Evolutionary conservation across 169 alveolate species (phyloP).

Genomic region (Cyclospora cayetanensis): DNA sequence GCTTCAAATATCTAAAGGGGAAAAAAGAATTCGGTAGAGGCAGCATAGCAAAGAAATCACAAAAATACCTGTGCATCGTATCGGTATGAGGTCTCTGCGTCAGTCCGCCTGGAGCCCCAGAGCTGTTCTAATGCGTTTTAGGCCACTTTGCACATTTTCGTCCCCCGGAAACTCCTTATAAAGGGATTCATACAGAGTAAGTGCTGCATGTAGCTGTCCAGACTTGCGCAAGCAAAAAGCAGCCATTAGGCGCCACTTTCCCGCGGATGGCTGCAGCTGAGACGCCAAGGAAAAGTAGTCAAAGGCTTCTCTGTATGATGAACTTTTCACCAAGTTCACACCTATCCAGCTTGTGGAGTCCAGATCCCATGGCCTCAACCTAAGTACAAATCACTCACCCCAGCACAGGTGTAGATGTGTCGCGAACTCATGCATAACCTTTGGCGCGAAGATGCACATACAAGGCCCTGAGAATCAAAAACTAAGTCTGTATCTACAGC

Average conservation of each 20-base stretch:
- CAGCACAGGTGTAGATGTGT: no score
- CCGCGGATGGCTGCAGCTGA: slow-evolving; percentile 87
- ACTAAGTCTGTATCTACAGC: no score
- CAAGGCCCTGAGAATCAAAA: no score
- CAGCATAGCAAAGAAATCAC: no score
- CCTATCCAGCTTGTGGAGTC: slow-evolving; percentile 92
- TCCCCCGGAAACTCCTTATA: slow-evolving; percentile 58
- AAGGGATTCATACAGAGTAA: slow-evolving; percentile 23
- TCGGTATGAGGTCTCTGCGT: no score
- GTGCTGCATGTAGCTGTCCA: slow-evolving; percentile 83
- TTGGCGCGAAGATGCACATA: no score
- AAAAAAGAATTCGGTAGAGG: no score
- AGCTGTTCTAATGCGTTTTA: slow-evolving; percentile 14
- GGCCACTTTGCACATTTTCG: slow-evolving; percentile 6
- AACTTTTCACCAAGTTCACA: slow-evolving; percentile 87
- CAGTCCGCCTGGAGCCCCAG: slow-evolving; percentile 7
- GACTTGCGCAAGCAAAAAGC: slow-evolving; percentile 92
- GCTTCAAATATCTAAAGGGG: no score
- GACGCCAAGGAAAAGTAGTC: slow-evolving; percentile 87
- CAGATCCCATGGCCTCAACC: slow-evolving; percentile 85
- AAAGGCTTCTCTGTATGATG: slow-evolving; percentile 85
- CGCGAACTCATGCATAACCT: no score
- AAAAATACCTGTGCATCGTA: no score
- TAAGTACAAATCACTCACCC: not conserved
- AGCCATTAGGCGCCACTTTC: slow-evolving; percentile 90